A percentile compares a stretch with the other conserved stretches of the same genome.
Conservation (phyloP, 1,139 yeast genomes). For the Suhomyces ambrosiae region DNA sequence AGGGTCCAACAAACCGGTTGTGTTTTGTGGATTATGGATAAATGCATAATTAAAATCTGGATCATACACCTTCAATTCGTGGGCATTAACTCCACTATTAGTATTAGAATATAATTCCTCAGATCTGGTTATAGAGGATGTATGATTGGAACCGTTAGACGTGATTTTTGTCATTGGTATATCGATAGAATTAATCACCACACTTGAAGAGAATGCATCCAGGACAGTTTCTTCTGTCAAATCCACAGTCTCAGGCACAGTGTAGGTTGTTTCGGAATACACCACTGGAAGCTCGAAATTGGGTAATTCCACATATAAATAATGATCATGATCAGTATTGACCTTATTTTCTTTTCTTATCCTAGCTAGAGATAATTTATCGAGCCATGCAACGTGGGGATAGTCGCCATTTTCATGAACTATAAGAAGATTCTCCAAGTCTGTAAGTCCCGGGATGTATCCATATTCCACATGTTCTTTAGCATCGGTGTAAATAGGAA, state of each 20-base stretch:
- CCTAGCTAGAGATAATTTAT: constrained; percentile 61
- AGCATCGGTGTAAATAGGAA: constrained; percentile 25
- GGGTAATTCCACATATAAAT: constrained; percentile 68
- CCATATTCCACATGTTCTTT: constrained; percentile 25
- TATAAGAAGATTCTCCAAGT: constrained; percentile 58
- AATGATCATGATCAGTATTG: constrained; percentile 34
- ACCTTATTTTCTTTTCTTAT: constrained; percentile 30
- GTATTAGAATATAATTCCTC: constrained; percentile 3
- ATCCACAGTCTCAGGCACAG: constrained; percentile 18
- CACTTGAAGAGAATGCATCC: constrained; percentile 22
- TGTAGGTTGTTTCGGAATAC: constrained; percentile 58
- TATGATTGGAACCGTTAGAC: constrained; percentile 4
- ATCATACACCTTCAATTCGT: constrained; percentile 34
- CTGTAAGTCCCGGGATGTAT: constrained; percentile 26
- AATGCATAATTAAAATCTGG: constrained; percentile 37
- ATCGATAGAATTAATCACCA: constrained; percentile 39
- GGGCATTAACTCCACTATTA: constrained; percentile 10
- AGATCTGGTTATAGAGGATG: constrained; percentile 2
- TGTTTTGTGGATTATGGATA: constrained; percentile 8
- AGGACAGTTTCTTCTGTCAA: constrained; percentile 9
- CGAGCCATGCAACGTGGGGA: constrained; percentile 72
- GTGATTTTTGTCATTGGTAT: constrained; percentile 25
- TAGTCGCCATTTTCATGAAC: constrained; percentile 71
- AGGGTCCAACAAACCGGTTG: constrained; percentile 65
- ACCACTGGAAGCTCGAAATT: constrained; percentile 82